Evolutionary conservation across 2,329 filamentous ascomycete genomes (phyloP), one percentile per base, ranked within the genome.

Genomic region (Epichloe gansuensis): DNA sequence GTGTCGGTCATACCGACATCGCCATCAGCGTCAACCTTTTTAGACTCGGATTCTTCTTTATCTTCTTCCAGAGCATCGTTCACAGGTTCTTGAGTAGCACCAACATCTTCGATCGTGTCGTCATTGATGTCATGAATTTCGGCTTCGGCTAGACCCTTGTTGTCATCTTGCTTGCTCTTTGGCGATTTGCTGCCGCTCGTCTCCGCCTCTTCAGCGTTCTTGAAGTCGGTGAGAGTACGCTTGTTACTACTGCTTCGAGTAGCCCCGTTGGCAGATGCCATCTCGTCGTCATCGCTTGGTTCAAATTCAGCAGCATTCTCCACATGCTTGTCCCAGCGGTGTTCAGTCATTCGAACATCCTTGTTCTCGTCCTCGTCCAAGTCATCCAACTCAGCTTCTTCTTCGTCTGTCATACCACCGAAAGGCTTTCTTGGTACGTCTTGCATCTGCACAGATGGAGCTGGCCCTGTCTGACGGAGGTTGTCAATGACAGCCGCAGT

Each of bases 391-490:
- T 81, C 78, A 11, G 77, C 81, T 45, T 84, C 81, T 57, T 84
- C 81, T 54, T 85, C 81, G 49, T 84, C 81, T 0, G 80, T 77
- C 69, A 82, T 80, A 34, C 79, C 77, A 35, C 74, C 76, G 36
- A 84, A 71, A 1, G 79, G 77, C 51, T 78, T 76, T 17, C 81
- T 76, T 3, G 81, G 81, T 5, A 84, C 75, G 58, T 94, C 86
- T 56, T 88, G 85, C 80, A 95, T 86, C 68, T 96, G 89, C 21
- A 96, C 89, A 21, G 89, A 95, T 1, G 93, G 93, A 0, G 84
- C 88, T 36, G 87, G 85, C 42, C 87, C 81, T 31, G 95, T 85
- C 66, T 91, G 91, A 55, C 87, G 79, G 50, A 98, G 71, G 65
- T 97, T 94, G 61, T 95, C 88, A 51, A 89, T 80, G 34, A 95